A percentile compares a stretch with the other conserved stretches of the same genome.
Evolutionary conservation across 1,139 yeast genomes (phyloP).

Genomic region (Eremothecium sinecaudum): DNA sequence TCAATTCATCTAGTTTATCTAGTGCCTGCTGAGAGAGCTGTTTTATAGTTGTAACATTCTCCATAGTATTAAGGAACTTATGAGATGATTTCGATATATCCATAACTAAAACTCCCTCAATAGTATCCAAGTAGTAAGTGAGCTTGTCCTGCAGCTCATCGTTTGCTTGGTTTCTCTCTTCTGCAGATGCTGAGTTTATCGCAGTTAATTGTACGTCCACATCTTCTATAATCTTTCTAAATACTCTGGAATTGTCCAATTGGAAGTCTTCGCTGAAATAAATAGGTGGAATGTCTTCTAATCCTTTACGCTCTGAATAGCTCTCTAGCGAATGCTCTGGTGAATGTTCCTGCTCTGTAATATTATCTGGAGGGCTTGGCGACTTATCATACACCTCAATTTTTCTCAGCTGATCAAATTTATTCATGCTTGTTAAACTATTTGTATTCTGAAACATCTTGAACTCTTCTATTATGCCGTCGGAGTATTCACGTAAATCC

Average conservation of each 20-base stretch:
- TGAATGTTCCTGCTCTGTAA: conserved; percentile 12
- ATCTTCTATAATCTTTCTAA: conserved; percentile 55
- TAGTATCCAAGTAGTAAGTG: conserved; percentile 73
- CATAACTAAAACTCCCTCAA: conserved; percentile 68
- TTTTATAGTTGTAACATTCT: conserved; percentile 57
- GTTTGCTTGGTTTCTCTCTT: conserved; percentile 26
- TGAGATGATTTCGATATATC: conserved; percentile 81
- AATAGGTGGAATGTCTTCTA: conserved; percentile 49
- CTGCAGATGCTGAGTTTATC: conserved; percentile 21
- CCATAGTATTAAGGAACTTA: conserved; percentile 76
- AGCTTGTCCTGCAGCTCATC: conserved; percentile 67
- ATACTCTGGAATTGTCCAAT: conserved; percentile 80
- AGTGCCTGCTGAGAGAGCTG: conserved; percentile 47
- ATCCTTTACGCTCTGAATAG: conserved; percentile 10
- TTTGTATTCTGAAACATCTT: conserved; percentile 37
- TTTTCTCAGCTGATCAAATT: conserved; percentile 34
- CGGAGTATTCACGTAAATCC: conserved; percentile 43
- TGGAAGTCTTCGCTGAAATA: conserved; percentile 63
- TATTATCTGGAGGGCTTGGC: conserved; percentile 29
- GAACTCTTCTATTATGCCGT: conserved; percentile 44
- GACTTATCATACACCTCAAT: conserved; percentile 2
- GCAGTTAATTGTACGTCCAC: conserved; percentile 24
- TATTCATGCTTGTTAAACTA: conserved; percentile 32
- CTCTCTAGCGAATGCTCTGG: conserved; percentile 12
- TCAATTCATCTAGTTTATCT: conserved; percentile 39